These are phyloP conservation scores for Parsonsia alboflavescens DNA, from an alignment of 257 asterid genomes.

Conservation along the genomic window DNA sequence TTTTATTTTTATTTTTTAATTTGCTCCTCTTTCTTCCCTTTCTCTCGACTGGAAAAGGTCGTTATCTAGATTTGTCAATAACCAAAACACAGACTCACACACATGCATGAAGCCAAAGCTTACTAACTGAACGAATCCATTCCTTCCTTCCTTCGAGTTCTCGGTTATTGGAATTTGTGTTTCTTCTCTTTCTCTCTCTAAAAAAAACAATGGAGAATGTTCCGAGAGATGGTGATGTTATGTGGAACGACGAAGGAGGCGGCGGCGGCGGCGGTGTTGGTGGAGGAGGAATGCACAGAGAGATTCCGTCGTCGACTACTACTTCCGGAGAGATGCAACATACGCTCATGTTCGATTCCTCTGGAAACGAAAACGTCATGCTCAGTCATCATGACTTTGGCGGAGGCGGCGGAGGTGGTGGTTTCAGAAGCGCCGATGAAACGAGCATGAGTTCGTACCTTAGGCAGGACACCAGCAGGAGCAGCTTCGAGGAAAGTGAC, in stretches of 20 bases:
- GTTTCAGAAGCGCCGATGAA: background rate
- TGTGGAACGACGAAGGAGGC: background rate
- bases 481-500: background rate
- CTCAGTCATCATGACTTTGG: too few species aligned
- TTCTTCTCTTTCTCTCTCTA: background rate
- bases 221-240: background rate
- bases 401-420: too few species aligned
- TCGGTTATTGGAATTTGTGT: too few species aligned
- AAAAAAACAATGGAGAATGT: background rate
- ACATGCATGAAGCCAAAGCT: too few species aligned
- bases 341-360: background rate
- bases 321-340: background rate
- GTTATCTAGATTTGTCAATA: too few species aligned
- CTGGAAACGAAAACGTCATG: background rate
- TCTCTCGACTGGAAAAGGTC: background rate
- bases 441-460: too few species aligned
- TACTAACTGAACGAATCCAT: too few species aligned
- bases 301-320: background rate
- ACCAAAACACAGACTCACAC: too few species aligned
- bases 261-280: background rate
- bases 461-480: background rate
- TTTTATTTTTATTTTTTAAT: too few species aligned
- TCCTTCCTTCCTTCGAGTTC: too few species aligned
- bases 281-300: background rate
- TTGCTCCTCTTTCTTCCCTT: background rate